Evolutionary conservation across 768 basidiomycete species (phyloP), one percentile per base, ranked within the genome.

Genomic region (Leccinum broughii): DNA sequence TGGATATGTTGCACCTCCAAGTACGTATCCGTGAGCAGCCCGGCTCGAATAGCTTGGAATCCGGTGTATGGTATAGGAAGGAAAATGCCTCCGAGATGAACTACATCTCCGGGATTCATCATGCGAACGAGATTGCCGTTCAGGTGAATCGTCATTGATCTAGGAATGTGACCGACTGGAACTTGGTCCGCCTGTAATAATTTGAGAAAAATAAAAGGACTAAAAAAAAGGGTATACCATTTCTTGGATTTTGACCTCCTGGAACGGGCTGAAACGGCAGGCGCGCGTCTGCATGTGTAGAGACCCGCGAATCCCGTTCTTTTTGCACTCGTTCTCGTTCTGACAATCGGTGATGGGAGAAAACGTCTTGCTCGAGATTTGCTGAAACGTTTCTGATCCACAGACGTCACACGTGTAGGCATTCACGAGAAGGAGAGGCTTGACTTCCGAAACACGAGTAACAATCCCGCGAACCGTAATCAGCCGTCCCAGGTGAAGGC

Each of bases 261-360:
- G 97, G 81, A 98, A 99, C 0, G 97, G 95, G 67, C 89, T 92
- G 75, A 99, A 99, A 56, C 95, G 86, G 76, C 93, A 94, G 22
- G 97, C 97, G 50, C 97, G 85, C 6, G 97, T 99, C 76, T 98
- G 97, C 96, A 98, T 98, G 70, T 97, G 93, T 56, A 99, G 77
- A 22, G 92, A 89, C 10, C 95, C 95, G n/a, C 80, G 87, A 55
- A 93, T 86, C 13, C 85, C 83, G 68, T 99, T 95, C 76, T 86
- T 88, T 73, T 84, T 83, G 75, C 97, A 99, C 66, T 90, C 88
- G 20, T 85, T 83, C 63, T 86, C 84, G 58, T 95, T 96, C 70
- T 90, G 85, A 72, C 97, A 99, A 69, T 96, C 91, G 26, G 82
- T 75, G 51, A 98, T 87, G 0, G 97, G 97, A 0, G 87, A 84